These are phyloP conservation scores for Phytophthora lateralis DNA, from an alignment of 352 stramenopile species.

Conservation along the genomic window DNA sequence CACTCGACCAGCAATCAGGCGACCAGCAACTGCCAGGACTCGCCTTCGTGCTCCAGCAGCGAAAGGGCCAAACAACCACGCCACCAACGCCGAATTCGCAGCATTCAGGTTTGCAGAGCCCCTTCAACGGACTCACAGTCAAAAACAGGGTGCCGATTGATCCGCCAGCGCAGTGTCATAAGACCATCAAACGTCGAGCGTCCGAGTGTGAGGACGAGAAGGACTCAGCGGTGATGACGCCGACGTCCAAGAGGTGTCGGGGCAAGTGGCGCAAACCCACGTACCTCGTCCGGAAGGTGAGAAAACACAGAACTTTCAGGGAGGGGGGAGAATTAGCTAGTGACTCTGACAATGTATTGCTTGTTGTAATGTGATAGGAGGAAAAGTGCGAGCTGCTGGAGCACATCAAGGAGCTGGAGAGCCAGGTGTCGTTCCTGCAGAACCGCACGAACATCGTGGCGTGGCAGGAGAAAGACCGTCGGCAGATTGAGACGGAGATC, in stretches of 20 bases:
- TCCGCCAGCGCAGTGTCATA: neutral
- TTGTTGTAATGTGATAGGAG: conserved; percentile 26
- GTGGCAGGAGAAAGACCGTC: conserved; percentile 34
- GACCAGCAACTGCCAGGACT: conserved; percentile 19
- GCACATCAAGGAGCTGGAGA: conserved; percentile 40
- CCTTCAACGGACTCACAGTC: neutral
- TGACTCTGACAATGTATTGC: neutral
- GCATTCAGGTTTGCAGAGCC: neutral
- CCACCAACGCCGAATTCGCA: neutral
- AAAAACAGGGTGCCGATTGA: neutral
- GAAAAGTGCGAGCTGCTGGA: conserved; percentile 44
- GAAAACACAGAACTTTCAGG: neutral
- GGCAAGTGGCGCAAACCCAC: conserved; percentile 44
- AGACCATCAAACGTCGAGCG: conserved; percentile 15
- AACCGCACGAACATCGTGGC: conserved; percentile 32
- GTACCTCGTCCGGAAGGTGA: conserved; percentile 40
- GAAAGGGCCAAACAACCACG: neutral
- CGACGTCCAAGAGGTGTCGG: conserved; percentile 21
- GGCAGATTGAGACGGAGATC: conserved; percentile 35
- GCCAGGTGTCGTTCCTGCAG: conserved; percentile 39
- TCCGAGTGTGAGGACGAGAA: conserved; percentile 25
- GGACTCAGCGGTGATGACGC: neutral
- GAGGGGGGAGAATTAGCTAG: neutral
- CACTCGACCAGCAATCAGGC: neutral
- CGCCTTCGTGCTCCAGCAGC: conserved; percentile 18